Evolutionary conservation across 179 eudicot species (phyloP), one percentile per base, ranked within the genome.

Genomic region (Amaranthus tricolor): DNA sequence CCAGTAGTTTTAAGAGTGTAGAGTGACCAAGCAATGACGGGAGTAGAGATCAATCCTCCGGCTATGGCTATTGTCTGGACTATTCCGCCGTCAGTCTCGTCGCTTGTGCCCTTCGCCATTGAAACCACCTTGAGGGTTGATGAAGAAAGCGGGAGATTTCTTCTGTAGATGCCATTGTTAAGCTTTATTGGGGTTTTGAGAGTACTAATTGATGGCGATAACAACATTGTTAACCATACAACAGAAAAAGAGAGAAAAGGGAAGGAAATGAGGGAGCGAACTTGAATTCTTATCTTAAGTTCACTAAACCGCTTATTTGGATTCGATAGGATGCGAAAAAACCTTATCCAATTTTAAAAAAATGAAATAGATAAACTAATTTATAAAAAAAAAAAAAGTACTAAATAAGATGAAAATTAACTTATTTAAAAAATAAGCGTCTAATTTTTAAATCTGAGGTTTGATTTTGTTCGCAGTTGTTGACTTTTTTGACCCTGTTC

Each of bases 1-100:
- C 97, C 97, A 0, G 97, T 92, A 2, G 92, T 89, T 78, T 92
- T 92, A 14, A 92, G 90, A 0, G 96, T 86, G 84, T 81, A 92
- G 9, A 92, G 88, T 2, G 97, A 90, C 97, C 97, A 94, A 1
- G 84, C 96, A 6, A 94, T 94, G 48, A 92, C 90, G 17, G 95
- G 97, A 4, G 85, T 73, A 0, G 98, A 81, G 55, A 92, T 73
- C 47, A 94, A 45, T 4, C 98, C 98, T 0, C 89, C 88, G 0
- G 40, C 86, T 17, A 92, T 88, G 62, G 95, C 96, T 19, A 62
- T 79, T 59, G 81, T 85, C 69, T 83, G 90, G 1, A 77, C 60
- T 10, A 77, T 19, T 16, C 83, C 82, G 15, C 31, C 65, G 24
- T 68, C 77, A 12, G 74, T 12, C 6, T 78, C 79, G 7, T 83